A percentile compares a stretch with the other conserved stretches of the same genome.
phyloP scores from a whole-genome alignment of 2,329 filamentous ascomycete species.

The Verticillium zaregamsianum region DNA sequence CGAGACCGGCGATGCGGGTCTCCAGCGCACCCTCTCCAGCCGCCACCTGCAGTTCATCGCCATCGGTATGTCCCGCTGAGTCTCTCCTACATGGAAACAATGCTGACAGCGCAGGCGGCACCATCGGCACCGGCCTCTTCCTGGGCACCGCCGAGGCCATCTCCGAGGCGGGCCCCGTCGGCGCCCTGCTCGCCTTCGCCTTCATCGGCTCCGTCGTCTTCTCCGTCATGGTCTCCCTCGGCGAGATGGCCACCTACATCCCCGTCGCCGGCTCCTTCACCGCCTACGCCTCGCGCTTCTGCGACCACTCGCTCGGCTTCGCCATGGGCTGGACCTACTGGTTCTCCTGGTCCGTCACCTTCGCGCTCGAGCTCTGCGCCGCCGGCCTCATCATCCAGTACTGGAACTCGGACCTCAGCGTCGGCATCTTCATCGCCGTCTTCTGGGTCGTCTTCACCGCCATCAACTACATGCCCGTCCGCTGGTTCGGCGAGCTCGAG shows the following conservation, averaged over 20 bases:
- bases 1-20: constrained; percentile 28
- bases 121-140: constrained; percentile 71
- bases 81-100: no score
- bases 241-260: constrained; percentile 74
- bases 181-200: constrained; percentile 63
- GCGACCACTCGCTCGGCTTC: constrained; percentile 69
- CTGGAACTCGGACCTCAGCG: constrained; percentile 53
- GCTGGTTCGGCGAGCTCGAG: constrained; percentile 72
- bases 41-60: constrained; percentile 47
- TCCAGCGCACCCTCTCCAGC: constrained; percentile 31
- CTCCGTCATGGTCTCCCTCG: constrained; percentile 67
- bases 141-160: constrained; percentile 63
- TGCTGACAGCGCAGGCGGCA: constrained; percentile 21
- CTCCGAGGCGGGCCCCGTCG: constrained; percentile 59
- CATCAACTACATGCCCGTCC: constrained; percentile 68
- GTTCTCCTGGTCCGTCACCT: constrained; percentile 73
- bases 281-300: constrained; percentile 70
- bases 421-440: constrained; percentile 65
- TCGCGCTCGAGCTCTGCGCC: constrained; percentile 68
- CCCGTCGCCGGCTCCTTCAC: constrained; percentile 75
- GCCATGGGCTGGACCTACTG: constrained; percentile 82
- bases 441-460: constrained; percentile 69
- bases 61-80: constrained; percentile 25
- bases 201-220: constrained; percentile 71
- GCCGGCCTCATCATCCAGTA: constrained; percentile 73